phyloP scores from a whole-genome alignment of 2,329 filamentous ascomycete species.

The Aplosporella prunicola region DNA sequence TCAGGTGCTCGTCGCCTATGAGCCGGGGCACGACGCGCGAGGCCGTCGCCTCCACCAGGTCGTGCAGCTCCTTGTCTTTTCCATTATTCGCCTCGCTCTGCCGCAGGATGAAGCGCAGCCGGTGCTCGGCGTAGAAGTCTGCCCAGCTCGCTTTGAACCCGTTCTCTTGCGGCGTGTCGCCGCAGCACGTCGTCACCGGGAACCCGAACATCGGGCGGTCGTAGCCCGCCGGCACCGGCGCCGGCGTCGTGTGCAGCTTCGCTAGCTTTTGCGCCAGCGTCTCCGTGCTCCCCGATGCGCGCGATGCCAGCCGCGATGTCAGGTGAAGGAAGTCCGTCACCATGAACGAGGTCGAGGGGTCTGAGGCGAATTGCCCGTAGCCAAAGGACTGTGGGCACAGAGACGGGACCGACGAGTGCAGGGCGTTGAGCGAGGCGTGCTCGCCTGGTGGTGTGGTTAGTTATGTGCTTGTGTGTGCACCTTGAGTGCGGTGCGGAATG shows the following conservation, averaged over 20 bases:
- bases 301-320: constrained; percentile 19
- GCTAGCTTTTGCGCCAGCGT: constrained; percentile 66
- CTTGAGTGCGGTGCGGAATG: background rate
- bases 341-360: constrained; percentile 42
- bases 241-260: constrained; percentile 65
- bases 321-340: constrained; percentile 73
- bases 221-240: constrained; percentile 53
- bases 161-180: constrained; percentile 75
- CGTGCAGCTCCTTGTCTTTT: constrained; percentile 49
- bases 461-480: background rate
- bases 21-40: constrained; percentile 61
- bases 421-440: constrained; percentile 72
- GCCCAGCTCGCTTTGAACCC: constrained; percentile 64
- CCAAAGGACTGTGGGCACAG: constrained; percentile 70
- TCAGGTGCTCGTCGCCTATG: constrained; percentile 59
- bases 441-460: constrained; percentile 49
- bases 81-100: constrained; percentile 53
- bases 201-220: constrained; percentile 67
- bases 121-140: constrained; percentile 72
- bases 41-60: constrained; percentile 56
- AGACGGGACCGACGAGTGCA: constrained; percentile 59
- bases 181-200: constrained; percentile 75
- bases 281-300: constrained; percentile 35
- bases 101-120: constrained; percentile 56
- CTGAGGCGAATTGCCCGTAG: constrained; percentile 50